Base-by-base conservation (phyloP, 2,329 filamentous ascomycete species). In the Fusarium sp. region DNA sequence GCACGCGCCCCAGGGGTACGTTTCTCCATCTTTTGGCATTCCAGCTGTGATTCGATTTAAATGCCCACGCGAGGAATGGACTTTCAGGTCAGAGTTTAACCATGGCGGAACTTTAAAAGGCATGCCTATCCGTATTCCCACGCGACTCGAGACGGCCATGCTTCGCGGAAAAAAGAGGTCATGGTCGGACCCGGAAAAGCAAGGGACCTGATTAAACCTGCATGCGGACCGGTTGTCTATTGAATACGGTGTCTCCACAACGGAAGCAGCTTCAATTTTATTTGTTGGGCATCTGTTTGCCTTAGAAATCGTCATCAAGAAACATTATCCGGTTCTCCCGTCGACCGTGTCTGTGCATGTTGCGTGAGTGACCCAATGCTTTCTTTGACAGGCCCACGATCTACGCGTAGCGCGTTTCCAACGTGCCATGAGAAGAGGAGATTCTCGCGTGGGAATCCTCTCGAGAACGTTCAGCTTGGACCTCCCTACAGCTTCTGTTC, bases 361-460 rank as follows among this genome's bases (percentile, higher is more conserved):
- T 36, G 50, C 33, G 33, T 57, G 50, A 22, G 13, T 22, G 31
- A 18, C 20, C 31, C 8, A 33, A 13, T n/a, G 7, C 36, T 18
- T 7, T 22, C n/a, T 22, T 47, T 58, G 62, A 64, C 62, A 50
- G 50, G n/a, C 47, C 47, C 36, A 47, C 35, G 63, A 65, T 59
- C 52, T 65, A 59, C 62, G n/a, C 25, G 31, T 65, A 59, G 63
- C 40, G 63, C 14, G 63, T 61, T 65, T 65, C 29, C 27, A 50
- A 25, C 18, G 47, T 31, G 27, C 47, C 27, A 52, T 50, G 45
- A 50, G 18, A 45, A 45, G 40, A 45, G n/a, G n/a, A 18, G 22
- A 27, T 6, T 25, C 45, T 50, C 47, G 47, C 47, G 25, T 52
- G 45, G 45, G 40, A 29, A 29, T 29, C 2, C 45, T 50, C 16